Conservation (phyloP, 352 stramenopile genomes). For the Globisporangium cederbergense region DNA sequence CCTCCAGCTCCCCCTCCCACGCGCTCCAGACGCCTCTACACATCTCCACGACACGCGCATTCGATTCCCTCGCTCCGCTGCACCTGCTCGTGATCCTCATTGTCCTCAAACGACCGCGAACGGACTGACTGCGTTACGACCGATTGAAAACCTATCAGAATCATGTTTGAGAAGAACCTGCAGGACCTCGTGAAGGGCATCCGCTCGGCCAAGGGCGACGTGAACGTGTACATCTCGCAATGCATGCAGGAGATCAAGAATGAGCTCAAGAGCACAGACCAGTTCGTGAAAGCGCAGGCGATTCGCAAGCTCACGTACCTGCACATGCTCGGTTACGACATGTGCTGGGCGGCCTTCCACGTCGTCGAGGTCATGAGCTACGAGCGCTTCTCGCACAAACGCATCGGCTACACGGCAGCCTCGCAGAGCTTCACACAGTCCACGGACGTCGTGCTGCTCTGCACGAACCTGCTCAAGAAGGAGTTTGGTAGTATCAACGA, state of each 20-base stretch:
- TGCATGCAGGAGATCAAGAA: constrained; percentile 97
- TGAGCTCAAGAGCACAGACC: constrained; percentile 96
- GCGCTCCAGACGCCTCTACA: background rate
- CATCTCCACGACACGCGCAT: background rate
- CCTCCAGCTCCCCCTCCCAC: background rate
- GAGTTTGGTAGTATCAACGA: constrained; percentile 89
- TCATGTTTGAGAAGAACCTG: constrained; percentile 98
- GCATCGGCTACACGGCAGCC: constrained; percentile 95
- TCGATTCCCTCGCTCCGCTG: constrained; percentile 1
- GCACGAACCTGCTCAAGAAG: constrained; percentile 99
- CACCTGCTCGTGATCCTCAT: background rate
- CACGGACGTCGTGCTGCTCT: constrained; percentile 98
- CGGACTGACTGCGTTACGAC: background rate
- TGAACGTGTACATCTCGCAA: constrained; percentile 96
- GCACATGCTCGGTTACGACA: constrained; percentile 99
- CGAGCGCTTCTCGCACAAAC: constrained; percentile 95
- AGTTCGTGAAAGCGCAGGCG: constrained; percentile 96
- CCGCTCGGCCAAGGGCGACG: constrained; percentile 94
- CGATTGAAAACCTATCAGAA: constrained; percentile 3
- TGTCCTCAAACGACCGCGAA: background rate
- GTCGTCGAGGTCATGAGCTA: constrained; percentile 98
- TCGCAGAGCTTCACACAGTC: constrained; percentile 96
- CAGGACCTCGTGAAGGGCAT: constrained; percentile 99
- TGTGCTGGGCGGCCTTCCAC: constrained; percentile 97
- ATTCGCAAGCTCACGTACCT: constrained; percentile 96